Conservation (phyloP, 73 alveolate genomes). For the Uronychia setigera region DNA sequence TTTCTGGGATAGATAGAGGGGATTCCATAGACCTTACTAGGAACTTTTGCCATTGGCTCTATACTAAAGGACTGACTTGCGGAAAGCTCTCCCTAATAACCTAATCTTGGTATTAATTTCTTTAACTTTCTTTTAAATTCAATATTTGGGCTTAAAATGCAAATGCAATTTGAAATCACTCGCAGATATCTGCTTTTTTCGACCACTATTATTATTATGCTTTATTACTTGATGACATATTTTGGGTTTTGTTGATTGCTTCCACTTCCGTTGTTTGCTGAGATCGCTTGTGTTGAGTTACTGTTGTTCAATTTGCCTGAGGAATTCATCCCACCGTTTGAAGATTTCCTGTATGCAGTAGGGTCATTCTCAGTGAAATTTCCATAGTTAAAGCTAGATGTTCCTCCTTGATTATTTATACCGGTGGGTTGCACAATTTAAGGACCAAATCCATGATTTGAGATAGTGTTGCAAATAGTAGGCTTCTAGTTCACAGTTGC, state of each 20-base stretch:
- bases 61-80: conserved; percentile 50
- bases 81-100: conserved; percentile 3
- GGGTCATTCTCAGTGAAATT: neutral
- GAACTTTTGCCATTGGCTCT: conserved; percentile 67
- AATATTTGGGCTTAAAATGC: neutral
- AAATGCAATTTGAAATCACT: neutral
- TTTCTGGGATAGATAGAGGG: conserved; percentile 34
- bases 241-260: neutral
- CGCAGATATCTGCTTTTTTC: neutral
- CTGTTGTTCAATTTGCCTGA: neutral
- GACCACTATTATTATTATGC: neutral
- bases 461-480: neutral
- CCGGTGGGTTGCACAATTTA: too few relatives aligned
- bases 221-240: neutral
- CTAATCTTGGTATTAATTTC: too few relatives aligned
- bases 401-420: neutral
- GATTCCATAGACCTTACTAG: conserved; percentile 69
- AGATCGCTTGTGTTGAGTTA: neutral
- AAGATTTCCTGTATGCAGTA: neutral
- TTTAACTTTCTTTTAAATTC: too few relatives aligned
- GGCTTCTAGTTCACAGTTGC: neutral
- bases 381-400: neutral
- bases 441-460: neutral
- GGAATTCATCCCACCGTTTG: neutral
- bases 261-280: neutral